Evolutionary conservation across 192 early-diverging fungal species (phyloP), one percentile per base, ranked within the genome.

Genomic region (Coemansia javaensis): DNA sequence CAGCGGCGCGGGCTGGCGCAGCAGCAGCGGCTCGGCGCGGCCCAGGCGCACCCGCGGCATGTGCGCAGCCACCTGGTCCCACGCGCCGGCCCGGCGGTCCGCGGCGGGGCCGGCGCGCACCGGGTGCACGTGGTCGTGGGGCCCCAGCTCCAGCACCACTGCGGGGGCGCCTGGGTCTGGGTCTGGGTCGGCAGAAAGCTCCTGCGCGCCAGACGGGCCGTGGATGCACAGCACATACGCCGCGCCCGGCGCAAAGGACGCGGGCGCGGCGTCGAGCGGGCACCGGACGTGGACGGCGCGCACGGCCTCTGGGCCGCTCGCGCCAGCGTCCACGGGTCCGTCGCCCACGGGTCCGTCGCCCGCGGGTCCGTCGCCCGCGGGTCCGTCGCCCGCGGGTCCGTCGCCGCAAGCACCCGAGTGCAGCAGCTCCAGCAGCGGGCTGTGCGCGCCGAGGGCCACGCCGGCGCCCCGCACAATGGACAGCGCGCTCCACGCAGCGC

Each of bases 191-290:
- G n/a, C n/a, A n/a, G n/a, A n/a, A n/a, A n/a, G n/a, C n/a, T n/a
- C n/a, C n/a, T n/a, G n/a, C n/a, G n/a, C n/a, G n/a, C n/a, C n/a
- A n/a, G 44, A 8, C n/a, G 32, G 24, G 22, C 32, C 28, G n/a
- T 20, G 18, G 12, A 52, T 20, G 22, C 66, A 70, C 14, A 70
- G 15, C 8, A 59, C 36, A 31, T 58, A 70, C 0, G 66, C 60
- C 23, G 40, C 39, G 2, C 55, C 60, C 4, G 54, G 18, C 2
- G 42, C 43, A 28, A 70, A 42, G 12, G 27, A 23, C 5, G 33
- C 55, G 3, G 59, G 50, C 14, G 52, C 15, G 25, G 58, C n/a
- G 2, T 15, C 42, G 1, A 48, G 54, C 8, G 32, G 11, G 32
- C 35, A 62, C 2, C 39, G 17, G 11, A 70, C n/a, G 7, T 52